These are phyloP conservation scores for Sisymbrium altissimum DNA, from an alignment of 345 rosid genomes.

Conservation along the genomic window DNA sequence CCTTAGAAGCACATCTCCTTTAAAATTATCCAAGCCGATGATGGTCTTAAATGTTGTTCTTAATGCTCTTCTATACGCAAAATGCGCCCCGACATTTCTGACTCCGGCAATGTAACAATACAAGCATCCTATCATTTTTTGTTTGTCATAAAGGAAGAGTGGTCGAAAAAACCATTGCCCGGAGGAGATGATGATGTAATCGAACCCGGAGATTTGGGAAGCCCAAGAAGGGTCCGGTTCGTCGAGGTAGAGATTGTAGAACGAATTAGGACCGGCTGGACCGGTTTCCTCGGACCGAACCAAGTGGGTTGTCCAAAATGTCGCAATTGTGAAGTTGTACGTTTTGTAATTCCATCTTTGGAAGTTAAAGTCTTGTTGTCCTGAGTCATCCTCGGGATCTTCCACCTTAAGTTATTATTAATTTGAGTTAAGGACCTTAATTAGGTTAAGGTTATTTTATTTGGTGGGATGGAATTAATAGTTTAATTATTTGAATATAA, in stretches of 20 bases:
- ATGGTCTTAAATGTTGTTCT: slow-evolving; percentile 52
- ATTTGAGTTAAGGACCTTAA: neutral
- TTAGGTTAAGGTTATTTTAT: neutral
- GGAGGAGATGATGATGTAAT: slow-evolving; percentile 52
- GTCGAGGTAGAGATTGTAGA: slow-evolving; percentile 65
- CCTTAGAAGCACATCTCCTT: slow-evolving; percentile 49
- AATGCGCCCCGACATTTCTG: slow-evolving; percentile 25
- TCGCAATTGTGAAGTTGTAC: slow-evolving; percentile 65
- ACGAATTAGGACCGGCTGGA: slow-evolving; percentile 46
- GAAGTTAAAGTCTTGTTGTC: slow-evolving; percentile 46
- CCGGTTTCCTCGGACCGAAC: slow-evolving; percentile 45
- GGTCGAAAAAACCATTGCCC: slow-evolving; percentile 87
- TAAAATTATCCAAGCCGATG: slow-evolving; percentile 35
- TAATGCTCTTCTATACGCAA: slow-evolving; percentile 60
- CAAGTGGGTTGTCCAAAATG: slow-evolving; percentile 70
- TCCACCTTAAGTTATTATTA: slow-evolving; percentile 47
- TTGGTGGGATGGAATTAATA: neutral
- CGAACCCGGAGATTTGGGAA: slow-evolving; percentile 49
- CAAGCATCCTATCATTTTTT: slow-evolving; percentile 49
- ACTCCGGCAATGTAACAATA: slow-evolving; percentile 43
- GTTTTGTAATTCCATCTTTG: slow-evolving; percentile 57
- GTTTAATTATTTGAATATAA: neutral
- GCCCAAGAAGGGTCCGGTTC: slow-evolving; percentile 58
- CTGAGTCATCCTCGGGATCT: slow-evolving; percentile 53
- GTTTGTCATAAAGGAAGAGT: slow-evolving; percentile 45